Conservation (phyloP, 2,329 filamentous ascomycete species). For the Alternaria hordeiaustralica region DNA sequence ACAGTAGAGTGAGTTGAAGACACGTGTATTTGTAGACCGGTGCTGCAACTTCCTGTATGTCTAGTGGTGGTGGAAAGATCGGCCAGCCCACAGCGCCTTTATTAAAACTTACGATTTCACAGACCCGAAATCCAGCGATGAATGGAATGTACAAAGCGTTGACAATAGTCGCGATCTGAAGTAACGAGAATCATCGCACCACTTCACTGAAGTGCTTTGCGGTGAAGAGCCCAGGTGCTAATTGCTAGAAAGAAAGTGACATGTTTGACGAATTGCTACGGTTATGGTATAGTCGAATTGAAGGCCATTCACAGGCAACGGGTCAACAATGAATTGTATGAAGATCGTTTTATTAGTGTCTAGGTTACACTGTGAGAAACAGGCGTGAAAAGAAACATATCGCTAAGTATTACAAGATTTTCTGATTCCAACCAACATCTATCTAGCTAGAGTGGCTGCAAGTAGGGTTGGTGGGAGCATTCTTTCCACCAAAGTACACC, state of each 20-base stretch:
- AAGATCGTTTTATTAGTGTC: background rate
- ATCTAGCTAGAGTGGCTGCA: conserved; percentile 5
- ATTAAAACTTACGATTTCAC: background rate
- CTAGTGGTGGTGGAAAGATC: background rate
- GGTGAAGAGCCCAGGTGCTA: background rate
- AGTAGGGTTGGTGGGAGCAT: conserved; percentile 30
- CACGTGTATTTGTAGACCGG: background rate
- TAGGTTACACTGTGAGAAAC: background rate
- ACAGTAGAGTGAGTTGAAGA: background rate
- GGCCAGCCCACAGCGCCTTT: background rate
- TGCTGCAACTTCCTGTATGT: background rate
- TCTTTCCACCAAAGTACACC: conserved; percentile 34
- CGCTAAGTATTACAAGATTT: background rate
- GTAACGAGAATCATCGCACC: background rate
- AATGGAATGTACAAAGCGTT: background rate
- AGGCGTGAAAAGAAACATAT: background rate
- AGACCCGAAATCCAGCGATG: background rate
- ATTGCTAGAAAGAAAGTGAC: background rate
- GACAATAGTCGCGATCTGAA: background rate
- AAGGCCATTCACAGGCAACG: background rate
- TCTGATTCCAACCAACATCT: background rate
- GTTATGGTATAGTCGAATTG: background rate
- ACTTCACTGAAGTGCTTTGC: background rate
- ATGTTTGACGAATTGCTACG: background rate
- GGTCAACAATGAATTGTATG: background rate